Evolutionary conservation across 2,329 filamentous ascomycete species (phyloP), one percentile per base, ranked within the genome.

Genomic region (Paecilomyces formosus): DNA sequence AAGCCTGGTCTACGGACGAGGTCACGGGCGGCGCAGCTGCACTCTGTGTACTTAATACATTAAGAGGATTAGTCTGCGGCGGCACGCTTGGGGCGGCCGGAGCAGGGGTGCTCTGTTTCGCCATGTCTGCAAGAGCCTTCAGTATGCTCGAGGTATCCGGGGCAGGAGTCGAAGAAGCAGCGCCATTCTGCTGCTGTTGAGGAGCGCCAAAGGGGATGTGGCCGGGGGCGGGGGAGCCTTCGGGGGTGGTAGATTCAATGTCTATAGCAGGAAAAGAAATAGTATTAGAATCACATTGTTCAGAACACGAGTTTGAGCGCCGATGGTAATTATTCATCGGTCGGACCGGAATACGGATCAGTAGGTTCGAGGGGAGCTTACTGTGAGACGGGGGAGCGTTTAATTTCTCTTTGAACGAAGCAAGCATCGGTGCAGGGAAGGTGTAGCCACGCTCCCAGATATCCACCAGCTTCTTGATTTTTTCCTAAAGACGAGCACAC

Each of bases 401-500:
- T 68, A 96, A 74, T 75, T 90, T 92, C 71, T 90, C 83, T 77
- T 91, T 93, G 82, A 96, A 96, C 39, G 85, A 85, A n/a, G 78
- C 73, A 67, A 99, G 84, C 85, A 96, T 88, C 57, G 86, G 76
- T 50, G 82, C 73, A 26, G 94, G 92, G 74, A 99, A 97, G 22
- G 92, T 97, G 72, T 89, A 88, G 64, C 90, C 91, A 70, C 94
- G 94, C 73, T 97, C 92, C 94, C 94, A 99, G 66, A 99, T 99
- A 72, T 96, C 92, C 77, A 97, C 81, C 67, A 99, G 84, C 75
- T 97, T 97, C 72, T 83, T 87, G 76, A 97, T 93, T 80, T 97
- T 97, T 74, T 96, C 91, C 89, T 94, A 88, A 80, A 86, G 54
- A 58, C 68, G 58, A 72, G 65, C 72, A 63, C 71, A 70, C 72